phyloP scores from a whole-genome alignment of 306 rosid species.

The Quercus bicolor region DNA sequence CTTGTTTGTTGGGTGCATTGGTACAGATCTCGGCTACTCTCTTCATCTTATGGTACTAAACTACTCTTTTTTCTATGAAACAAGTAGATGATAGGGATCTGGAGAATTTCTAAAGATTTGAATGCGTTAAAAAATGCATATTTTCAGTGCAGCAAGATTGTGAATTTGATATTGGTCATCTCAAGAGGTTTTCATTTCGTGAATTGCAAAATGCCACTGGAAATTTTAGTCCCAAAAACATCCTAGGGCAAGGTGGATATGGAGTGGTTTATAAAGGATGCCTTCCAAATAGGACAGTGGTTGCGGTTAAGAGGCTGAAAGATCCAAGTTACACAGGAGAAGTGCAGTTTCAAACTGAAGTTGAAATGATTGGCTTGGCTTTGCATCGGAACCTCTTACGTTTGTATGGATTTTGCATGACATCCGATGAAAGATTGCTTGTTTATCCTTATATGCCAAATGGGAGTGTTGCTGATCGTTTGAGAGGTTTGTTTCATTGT shows the following conservation, averaged over 20 bases:
- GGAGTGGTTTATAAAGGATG: conserved; percentile 93
- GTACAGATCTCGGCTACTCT: conserved; percentile 69
- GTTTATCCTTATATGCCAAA: conserved; percentile 92
- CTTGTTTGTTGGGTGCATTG: conserved; percentile 72
- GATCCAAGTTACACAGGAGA: conserved; percentile 97
- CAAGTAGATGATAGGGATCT: background rate
- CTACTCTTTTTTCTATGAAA: background rate
- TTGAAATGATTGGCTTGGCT: conserved; percentile 97
- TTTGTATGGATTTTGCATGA: conserved; percentile 87
- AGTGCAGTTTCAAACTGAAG: conserved; percentile 98
- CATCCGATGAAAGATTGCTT: conserved; percentile 81
- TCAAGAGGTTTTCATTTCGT: conserved; percentile 82
- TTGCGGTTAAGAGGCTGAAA: conserved; percentile 93
- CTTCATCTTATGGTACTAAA: conserved; percentile 74
- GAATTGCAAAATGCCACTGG: conserved; percentile 84
- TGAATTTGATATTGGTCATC: conserved; percentile 79
- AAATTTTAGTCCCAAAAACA: conserved; percentile 71
- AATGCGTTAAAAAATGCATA: background rate
- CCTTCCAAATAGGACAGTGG: conserved; percentile 73
- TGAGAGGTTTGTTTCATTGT: conserved; percentile 73
- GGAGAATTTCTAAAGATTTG: conserved; percentile 1
- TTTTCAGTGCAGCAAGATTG: conserved; percentile 88
- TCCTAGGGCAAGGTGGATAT: conserved; percentile 92
- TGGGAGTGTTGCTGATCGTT: conserved; percentile 94
- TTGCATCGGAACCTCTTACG: conserved; percentile 88